Evolutionary conservation across 176 grass and related monocot genomes (phyloP).

Genomic region (Avena eriantha): DNA sequence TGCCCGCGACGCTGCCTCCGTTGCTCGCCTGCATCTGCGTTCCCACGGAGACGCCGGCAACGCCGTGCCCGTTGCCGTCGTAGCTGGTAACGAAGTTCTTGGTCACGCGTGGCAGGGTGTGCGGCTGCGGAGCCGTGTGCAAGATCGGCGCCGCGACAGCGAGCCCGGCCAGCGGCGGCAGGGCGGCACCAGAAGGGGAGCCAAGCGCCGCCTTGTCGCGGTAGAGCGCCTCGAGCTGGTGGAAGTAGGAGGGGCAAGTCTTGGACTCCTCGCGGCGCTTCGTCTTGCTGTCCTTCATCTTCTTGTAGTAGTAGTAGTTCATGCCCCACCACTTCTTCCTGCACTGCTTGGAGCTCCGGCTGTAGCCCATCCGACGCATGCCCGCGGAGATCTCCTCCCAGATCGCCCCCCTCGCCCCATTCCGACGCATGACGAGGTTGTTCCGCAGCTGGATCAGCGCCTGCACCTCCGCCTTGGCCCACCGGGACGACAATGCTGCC

Average conservation of each 20-base stretch:
- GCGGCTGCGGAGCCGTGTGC: conserved; percentile 44
- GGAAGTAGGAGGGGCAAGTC: conserved; percentile 87
- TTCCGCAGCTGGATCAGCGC: conserved; percentile 78
- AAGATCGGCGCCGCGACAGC: conserved; percentile 36
- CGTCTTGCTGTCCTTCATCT: conserved; percentile 92
- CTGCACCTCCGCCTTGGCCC: conserved; percentile 88
- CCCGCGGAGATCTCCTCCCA: conserved; percentile 91
- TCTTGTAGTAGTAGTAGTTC: conserved; percentile 78
- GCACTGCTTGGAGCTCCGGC: conserved; percentile 69
- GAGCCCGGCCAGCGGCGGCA: neutral
- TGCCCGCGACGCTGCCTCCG: conserved; percentile 38
- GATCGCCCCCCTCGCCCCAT: conserved; percentile 74
- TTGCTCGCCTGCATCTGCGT: conserved; percentile 55
- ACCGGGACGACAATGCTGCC: conserved; percentile 55
- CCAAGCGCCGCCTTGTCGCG: conserved; percentile 50
- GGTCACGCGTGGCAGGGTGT: conserved; percentile 44
- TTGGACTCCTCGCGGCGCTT: conserved; percentile 81
- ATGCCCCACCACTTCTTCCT: conserved; percentile 96
- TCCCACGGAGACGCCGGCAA: conserved; percentile 23
- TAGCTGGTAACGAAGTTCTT: conserved; percentile 43
- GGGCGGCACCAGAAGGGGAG: neutral
- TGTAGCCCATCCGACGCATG: conserved; percentile 78
- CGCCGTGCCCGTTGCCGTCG: conserved; percentile 6
- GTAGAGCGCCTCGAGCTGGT: conserved; percentile 67
- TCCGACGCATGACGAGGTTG: conserved; percentile 65